Evolutionary conservation across 2,329 filamentous ascomycete species (phyloP).

Genomic region (Colletotrichum coccodes): DNA sequence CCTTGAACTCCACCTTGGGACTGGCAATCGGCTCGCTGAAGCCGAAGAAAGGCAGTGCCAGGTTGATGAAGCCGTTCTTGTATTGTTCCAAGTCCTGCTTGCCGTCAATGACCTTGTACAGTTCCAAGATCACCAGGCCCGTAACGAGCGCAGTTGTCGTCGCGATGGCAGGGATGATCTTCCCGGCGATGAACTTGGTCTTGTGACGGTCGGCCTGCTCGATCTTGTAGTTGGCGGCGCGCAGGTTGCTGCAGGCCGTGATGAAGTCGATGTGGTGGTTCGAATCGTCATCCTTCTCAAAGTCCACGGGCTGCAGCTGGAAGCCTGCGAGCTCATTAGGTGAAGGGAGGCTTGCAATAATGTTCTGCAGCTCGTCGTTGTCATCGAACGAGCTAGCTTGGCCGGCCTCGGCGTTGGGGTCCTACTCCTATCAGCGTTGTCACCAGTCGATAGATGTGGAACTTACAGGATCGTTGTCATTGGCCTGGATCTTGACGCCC

Average conservation of each 20-base stretch:
- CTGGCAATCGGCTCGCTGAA: constrained; percentile 97
- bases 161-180: constrained; percentile 98
- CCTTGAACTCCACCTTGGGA: constrained; percentile 90
- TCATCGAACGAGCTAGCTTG: constrained; percentile 70
- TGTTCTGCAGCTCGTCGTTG: constrained; percentile 76
- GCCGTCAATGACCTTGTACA: constrained; percentile 96
- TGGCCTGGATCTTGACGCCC: constrained; percentile 94
- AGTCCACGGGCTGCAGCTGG: constrained; percentile 91
- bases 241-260: constrained; percentile 93
- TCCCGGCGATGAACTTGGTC: constrained; percentile 99
- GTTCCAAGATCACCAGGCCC: constrained; percentile 88
- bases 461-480: constrained; percentile 87
- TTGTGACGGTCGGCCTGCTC: constrained; percentile 91
- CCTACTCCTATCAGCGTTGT: constrained; percentile 54
- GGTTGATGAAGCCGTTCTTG: constrained; percentile 98
- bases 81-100: constrained; percentile 98
- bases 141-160: constrained; percentile 97
- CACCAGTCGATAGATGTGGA: background rate
- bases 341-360: constrained; percentile 78
- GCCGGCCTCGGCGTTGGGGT: constrained; percentile 77
- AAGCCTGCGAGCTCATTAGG: constrained; percentile 87
- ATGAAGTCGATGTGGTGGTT: constrained; percentile 99
- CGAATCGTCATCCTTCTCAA: constrained; percentile 98
- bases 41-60: constrained; percentile 96
- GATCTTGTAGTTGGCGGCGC: constrained; percentile 98